Evolutionary conservation across 2,329 filamentous ascomycete species (phyloP), one percentile per base, ranked within the genome.

Genomic region (Ilyonectria sp.): DNA sequence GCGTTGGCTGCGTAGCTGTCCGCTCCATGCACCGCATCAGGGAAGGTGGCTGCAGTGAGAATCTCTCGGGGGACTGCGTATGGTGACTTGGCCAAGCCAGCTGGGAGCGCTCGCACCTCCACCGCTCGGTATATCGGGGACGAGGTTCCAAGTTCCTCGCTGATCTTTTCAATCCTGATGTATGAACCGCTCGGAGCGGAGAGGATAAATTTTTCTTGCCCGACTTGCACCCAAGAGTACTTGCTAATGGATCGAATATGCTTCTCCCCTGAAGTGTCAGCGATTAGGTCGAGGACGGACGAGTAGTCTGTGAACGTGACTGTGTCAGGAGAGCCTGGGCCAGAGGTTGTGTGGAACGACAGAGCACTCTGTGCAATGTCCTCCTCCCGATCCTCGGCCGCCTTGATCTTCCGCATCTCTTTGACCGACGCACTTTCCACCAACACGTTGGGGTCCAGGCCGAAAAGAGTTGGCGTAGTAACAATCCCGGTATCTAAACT

Each of bases 301-400:
- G 93, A 92, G 79, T 98, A 99, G 74, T 97, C 94, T 8, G 93
- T 95, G 76, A 98, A 97, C 0, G 89, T 92, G 33, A 98, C 83
- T 21, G 85, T 87, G 4, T 77, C 78, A 26, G 78, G 66, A 2
- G 76, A 63, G 52, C 57, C 69, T 7, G 69, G 55, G 2, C 60
- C 59, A 8, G 70, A n/a, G 26, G 63, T 59, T 46, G 66, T 70
- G 31, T 62, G 50, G 50, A 65, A 70, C 4, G 65, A 64, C 8
- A 63, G 60, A 54, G 19, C 46, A 11, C 71, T 64, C n/a, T 74
- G 63, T 11, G 69, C 60, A 8, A 62, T 65, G 15, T 65, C 63
- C 74, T 78, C 85, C 78, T 80, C 85, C 50, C 73, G 80, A 17
- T 86, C 83, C 55, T 84, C 86, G 17, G 83, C 79, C 35, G 84